Percentiles rank a stretch among this genome's conserved stretches.
These are phyloP conservation scores for Paraleonurus japonicus DNA, from an alignment of 257 asterid genomes.

Conservation along the genomic window DNA sequence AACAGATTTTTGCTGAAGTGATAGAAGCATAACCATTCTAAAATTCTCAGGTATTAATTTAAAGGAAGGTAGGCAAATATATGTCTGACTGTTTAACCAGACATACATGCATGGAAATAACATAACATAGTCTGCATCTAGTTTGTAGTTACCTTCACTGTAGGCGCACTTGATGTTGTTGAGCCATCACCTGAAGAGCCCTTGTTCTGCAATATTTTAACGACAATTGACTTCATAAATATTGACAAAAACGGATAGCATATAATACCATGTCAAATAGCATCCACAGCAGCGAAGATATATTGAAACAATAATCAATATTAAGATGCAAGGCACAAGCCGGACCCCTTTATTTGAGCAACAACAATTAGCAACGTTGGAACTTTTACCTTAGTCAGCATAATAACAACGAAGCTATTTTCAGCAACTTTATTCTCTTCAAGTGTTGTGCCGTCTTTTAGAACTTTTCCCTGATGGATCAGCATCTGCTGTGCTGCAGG, in stretches of 20 bases:
- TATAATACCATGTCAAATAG: background rate
- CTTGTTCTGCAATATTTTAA: constrained; percentile 42
- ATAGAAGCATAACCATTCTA: background rate
- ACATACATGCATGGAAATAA: background rate
- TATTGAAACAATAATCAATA: background rate
- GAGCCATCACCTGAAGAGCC: constrained; percentile 58
- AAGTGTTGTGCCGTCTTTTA: constrained; percentile 63
- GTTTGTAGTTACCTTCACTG: constrained; percentile 40
- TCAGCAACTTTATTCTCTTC: constrained; percentile 71
- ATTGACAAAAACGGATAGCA: background rate
- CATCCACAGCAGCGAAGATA: background rate
- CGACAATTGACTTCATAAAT: background rate
- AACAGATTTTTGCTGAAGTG: background rate
- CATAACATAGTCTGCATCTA: background rate
- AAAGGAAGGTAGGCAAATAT: background rate
- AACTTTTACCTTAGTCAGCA: constrained; percentile 55
- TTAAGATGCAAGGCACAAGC: background rate
- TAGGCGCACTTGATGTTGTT: constrained; percentile 43
- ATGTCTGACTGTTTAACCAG: background rate
- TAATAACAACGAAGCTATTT: constrained; percentile 56
- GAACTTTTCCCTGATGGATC: constrained; percentile 71
- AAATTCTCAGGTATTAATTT: background rate
- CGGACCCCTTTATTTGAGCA: background rate
- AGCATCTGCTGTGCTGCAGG: constrained; percentile 70
- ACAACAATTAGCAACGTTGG: constrained; percentile 3